Base-by-base conservation (phyloP, 2,329 filamentous ascomycete species). In the Xylariaceae sp. region DNA sequence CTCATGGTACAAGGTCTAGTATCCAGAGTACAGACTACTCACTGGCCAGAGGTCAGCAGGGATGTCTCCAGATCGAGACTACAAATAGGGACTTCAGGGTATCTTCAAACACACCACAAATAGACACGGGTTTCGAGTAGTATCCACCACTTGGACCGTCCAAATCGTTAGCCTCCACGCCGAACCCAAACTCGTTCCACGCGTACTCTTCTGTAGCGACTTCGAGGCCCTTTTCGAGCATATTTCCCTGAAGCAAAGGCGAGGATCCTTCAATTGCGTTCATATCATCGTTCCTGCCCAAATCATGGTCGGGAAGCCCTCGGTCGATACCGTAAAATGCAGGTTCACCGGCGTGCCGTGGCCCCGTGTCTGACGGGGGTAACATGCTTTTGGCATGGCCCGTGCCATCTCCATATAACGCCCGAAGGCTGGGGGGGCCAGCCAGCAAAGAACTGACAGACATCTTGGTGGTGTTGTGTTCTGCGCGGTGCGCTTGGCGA, bases 321-420 rank as follows among this genome's bases (percentile, higher is more conserved):
- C 81, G 75, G 61, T 92, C 89, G 52, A 87, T 78, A 6, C 89
- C 88, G 63, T 87, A 90, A 39, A 75, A 80, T 6, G 69, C 76
- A 32, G 33, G 68, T 67, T 55, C 72, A 62, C 51, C 70, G 56
- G 52, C 57, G 36, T 41, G n/a, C 15, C 56, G 51, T 10, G 47
- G n/a, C n/a, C 53, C 51, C 32, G 61, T 60, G 39, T 63, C 58
- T 43, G 62, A 53, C 44, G 53, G 55, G n/a, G 55, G 56, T 40
- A 61, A 55, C 42, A 57, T 58, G 31, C 57, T 47, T 18, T 59
- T 60, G 19, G 58, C 56, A 33, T 60, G 57, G 44, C 58, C 49
- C 40, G 47, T 42, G 32, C 49, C 57, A 27, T 58, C 58, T 14
- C 62, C 61, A 40, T 54, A 55, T 33, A 57, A 36, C n/a, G 54